A percentile compares a stretch with the other conserved stretches of the same genome.
phyloP scores from a whole-genome alignment of 768 basidiomycete species.

The Hericium coralloides region DNA sequence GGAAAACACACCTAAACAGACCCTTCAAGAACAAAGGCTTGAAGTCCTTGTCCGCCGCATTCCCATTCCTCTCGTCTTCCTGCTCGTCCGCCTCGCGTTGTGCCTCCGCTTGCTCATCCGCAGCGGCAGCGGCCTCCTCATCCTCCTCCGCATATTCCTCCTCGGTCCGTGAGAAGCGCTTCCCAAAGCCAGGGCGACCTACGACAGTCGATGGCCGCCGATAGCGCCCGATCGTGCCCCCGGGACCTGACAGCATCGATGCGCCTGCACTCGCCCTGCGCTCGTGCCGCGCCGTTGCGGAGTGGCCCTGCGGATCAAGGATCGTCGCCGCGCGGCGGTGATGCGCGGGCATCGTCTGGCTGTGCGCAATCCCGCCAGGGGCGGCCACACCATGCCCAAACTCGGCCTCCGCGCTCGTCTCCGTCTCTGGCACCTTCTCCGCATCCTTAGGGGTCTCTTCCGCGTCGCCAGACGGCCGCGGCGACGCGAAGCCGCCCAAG shows the following conservation, averaged over 20 bases:
- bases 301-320: constrained; percentile 52
- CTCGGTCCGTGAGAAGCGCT: constrained; percentile 41
- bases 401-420: constrained; percentile 13
- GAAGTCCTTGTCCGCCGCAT: constrained; percentile 53
- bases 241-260: constrained; percentile 35
- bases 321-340: constrained; percentile 76
- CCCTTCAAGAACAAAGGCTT: constrained; percentile 97
- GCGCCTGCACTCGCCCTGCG: constrained; percentile 72
- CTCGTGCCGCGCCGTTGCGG: constrained; percentile 50
- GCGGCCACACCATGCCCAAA: constrained; percentile 11
- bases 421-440: constrained; percentile 22
- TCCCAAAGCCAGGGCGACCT: constrained; percentile 27
- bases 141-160: constrained; percentile 21
- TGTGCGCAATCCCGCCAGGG: constrained; percentile 24
- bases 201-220: constrained; percentile 54
- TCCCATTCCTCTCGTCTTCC: constrained; percentile 1
- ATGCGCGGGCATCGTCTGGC: constrained; percentile 42
- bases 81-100: constrained; percentile 13
- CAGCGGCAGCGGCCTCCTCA: constrained; percentile 5
- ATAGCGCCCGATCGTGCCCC: constrained; percentile 57
- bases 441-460: constrained; percentile 6
- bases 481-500: constrained; percentile 5
- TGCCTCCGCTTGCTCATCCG: constrained; percentile 1
- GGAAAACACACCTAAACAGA: constrained; percentile 62
- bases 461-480: constrained; percentile 7